phyloP scores from a whole-genome alignment of 106 monocot species.

The Apostasia shenzhenica region DNA sequence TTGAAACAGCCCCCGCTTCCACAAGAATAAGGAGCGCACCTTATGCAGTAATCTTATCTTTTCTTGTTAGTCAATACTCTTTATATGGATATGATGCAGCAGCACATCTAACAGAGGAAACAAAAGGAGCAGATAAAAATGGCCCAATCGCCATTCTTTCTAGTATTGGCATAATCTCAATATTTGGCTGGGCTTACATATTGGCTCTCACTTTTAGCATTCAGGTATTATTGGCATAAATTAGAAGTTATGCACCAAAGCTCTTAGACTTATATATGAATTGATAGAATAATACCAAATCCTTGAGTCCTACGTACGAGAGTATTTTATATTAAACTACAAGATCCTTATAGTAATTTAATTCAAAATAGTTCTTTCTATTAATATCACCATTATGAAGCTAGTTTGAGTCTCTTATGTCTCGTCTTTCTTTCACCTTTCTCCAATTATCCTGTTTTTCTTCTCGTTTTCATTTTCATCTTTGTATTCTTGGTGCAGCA shows the following conservation, averaged over 20 bases:
- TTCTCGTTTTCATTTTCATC: too few species aligned
- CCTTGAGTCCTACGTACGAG: too few species aligned
- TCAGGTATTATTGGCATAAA: conserved; percentile 34
- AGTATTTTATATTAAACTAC: too few species aligned
- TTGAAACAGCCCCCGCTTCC: conserved; percentile 41
- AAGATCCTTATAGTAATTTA: too few species aligned
- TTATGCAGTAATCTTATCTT: conserved; percentile 54
- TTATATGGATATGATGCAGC: conserved; percentile 87
- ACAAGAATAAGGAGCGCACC: conserved; percentile 59
- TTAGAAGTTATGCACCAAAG: neutral
- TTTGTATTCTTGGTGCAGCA: too few species aligned
- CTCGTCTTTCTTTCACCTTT: too few species aligned
- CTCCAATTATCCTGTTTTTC: too few species aligned
- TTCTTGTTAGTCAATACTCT: conserved; percentile 81
- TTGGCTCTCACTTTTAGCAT: conserved; percentile 87
- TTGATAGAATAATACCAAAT: too few species aligned
- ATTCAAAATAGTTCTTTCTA: too few species aligned
- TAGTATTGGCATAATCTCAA: conserved; percentile 70
- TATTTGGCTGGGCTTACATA: conserved; percentile 87
- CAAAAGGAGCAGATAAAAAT: conserved; percentile 77
- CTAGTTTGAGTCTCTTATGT: too few species aligned
- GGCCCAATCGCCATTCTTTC: conserved; percentile 84
- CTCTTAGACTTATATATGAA: neutral
- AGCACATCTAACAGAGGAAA: conserved; percentile 88
- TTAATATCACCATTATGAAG: too few species aligned